Evolutionary conservation across 2,329 filamentous ascomycete species (phyloP), one percentile per base, ranked within the genome.

Genomic region (Elsinoe australis): DNA sequence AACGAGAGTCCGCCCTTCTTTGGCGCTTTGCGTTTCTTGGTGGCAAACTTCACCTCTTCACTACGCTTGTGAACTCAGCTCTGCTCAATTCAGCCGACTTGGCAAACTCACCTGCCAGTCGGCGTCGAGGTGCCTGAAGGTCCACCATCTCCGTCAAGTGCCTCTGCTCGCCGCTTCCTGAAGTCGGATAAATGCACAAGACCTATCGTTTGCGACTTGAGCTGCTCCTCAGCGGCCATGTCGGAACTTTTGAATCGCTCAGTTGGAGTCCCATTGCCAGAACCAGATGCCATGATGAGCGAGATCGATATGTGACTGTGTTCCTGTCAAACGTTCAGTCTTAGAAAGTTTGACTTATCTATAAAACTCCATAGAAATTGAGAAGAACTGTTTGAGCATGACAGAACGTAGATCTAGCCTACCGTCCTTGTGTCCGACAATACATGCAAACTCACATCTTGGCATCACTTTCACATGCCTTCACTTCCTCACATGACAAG

Each of bases 101-200:
- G 12, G 4, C 4, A 2, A 8, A 3, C 39, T 17, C 32, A 44
- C 39, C 39, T 44, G 26, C 50, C 9, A 19, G 41, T 19, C 15
- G 49, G 39, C 22, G 42, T 34, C 42, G 45, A 31, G 26, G 49
- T 17, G 29, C 49, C 21, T 47, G 44, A 49, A 33, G 49, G 22
- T 47, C 26, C 48, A 18, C 87, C 61, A 29, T 92, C 90, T 62
- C 87, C 82, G 65, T 95, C 90, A 39, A 95, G 72, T n/a, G 89
- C 87, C 67, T 95, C 87, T 57, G 88, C 89, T 66, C 90, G 87
- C 51, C 92, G 82, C 70, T 98, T 96, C 66, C 90, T 87, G 66
- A 94, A 96, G 63, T 96, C 92, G 55, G 86, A 87, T 34, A 95
- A 81, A 50, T 86, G 80, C 47, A 96, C 90, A 2, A 98, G 81